Conservation (phyloP, 129 eudicot genomes). For the Chrysanthemum makinoi region DNA sequence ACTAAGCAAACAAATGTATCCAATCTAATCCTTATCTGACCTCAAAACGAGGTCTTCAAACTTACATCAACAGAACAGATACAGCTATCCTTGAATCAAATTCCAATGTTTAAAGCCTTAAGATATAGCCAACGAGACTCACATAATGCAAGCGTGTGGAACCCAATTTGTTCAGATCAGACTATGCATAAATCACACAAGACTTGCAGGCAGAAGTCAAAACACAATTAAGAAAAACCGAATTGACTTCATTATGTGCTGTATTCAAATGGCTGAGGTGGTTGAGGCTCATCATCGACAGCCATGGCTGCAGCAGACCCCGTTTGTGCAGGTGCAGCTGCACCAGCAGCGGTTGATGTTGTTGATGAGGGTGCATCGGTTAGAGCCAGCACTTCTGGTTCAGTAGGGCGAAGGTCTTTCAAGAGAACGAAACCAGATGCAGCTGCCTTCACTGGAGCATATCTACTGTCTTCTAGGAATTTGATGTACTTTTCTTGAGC, state of each 20-base stretch:
- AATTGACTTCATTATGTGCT: constrained; percentile 38
- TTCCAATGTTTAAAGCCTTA: background rate
- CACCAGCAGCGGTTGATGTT: constrained; percentile 41
- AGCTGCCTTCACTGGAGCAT: constrained; percentile 78
- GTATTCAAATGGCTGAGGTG: constrained; percentile 93
- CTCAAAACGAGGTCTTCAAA: background rate
- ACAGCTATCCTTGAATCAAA: constrained; percentile 1
- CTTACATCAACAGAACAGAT: constrained; percentile 13
- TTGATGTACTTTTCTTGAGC: constrained; percentile 87
- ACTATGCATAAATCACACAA: background rate
- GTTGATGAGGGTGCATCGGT: constrained; percentile 75
- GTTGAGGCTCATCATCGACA: constrained; percentile 91
- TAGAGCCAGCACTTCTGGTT: constrained; percentile 75
- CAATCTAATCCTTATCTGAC: background rate
- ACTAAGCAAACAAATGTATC: too few relatives aligned
- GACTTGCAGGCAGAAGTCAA: constrained; percentile 3
- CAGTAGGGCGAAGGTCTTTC: constrained; percentile 77
- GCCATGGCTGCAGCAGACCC: constrained; percentile 74
- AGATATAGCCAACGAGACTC: background rate
- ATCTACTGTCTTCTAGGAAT: constrained; percentile 76
- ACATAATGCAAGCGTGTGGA: background rate
- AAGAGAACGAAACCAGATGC: constrained; percentile 86
- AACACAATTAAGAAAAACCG: constrained; percentile 16
- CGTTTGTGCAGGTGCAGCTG: constrained; percentile 52
- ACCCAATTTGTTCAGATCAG: background rate